Conservation (phyloP, 306 rosid species). For the Quercus agrifolia region DNA sequence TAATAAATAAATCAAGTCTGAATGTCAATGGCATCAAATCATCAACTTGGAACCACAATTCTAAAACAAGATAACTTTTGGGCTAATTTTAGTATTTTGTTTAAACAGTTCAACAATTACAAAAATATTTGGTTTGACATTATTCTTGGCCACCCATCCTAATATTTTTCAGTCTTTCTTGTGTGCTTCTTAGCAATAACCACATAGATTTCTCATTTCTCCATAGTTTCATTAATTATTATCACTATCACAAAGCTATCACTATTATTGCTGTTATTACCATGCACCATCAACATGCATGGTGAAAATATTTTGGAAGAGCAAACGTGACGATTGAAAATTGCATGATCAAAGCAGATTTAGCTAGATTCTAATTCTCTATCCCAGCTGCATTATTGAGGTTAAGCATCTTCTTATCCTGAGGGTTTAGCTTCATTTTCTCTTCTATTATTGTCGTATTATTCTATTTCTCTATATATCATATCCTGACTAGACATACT, state of each 20-base stretch:
- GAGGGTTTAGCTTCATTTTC: constrained; percentile 16
- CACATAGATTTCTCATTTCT: no score
- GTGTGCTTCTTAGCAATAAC: neutral
- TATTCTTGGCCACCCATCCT: neutral
- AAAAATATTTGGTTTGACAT: neutral
- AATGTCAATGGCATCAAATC: neutral
- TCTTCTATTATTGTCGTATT: constrained; percentile 45
- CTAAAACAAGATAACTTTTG: neutral
- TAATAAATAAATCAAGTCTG: no score
- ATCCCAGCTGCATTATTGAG: constrained; percentile 48
- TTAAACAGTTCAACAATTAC: no score
- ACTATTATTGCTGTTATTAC: no score
- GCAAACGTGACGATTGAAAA: constrained; percentile 17
- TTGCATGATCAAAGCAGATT: constrained; percentile 21
- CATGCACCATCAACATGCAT: neutral
- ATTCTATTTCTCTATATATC: constrained; percentile 33
- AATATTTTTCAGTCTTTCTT: neutral
- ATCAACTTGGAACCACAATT: neutral
- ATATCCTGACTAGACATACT: constrained; percentile 33
- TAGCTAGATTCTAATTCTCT: constrained; percentile 56
- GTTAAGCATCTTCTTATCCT: constrained; percentile 65
- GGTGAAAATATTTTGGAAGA: neutral
- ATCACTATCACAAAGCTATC: no score
- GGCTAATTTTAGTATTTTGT: neutral
- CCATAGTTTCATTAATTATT: no score